Base-by-base conservation (phyloP, 108 stramenopile genomes). In the Discostella stelligeroides region DNA sequence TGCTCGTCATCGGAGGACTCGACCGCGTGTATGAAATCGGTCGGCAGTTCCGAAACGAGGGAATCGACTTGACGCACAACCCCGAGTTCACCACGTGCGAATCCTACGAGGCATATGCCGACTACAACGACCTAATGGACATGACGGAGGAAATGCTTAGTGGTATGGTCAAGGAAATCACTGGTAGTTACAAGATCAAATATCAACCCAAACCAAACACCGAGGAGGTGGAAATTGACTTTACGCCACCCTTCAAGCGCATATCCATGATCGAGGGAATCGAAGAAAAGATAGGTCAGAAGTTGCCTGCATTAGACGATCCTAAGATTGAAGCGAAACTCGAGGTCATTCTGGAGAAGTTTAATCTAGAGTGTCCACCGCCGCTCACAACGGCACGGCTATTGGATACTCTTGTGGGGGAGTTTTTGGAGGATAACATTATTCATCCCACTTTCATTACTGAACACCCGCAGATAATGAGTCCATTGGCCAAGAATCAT, bases 21-120 rank as follows among this genome's bases (percentile, higher is more conserved):
- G 99, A 99, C 71, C 94, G 99, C 40, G 99, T 99, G 15, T 99
- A 99, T 72, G 99, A 99, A 76, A 97, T 99, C 82, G 99, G 99
- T 20, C 84, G 98, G 10, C 97, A 99, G 80, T 99, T 98, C 91
- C 96, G 99, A 24, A 99, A 99, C 71, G 98, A 99, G 77, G 97
- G 98, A 29, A 99, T 99, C 71, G 99, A 99, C 82, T 76, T 98
- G 59, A 99, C 99, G 5, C 99, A 99, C 93, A 99, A 99, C 69
- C 99, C 99, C 17, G 99, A 99, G 84, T 99, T 99, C 84, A 99
- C 99, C 51, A 98, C 99, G 1, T 94, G 97, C 68, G 99, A 99
- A 82, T 98, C 98, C 50, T 99, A 99, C 79, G 83, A 91, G 88
- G 99, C 99, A 42, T 99, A 98, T 72, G 99, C 97, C 15, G 99